Conservation (phyloP, 371 early-diverging fungal genomes). For the Coemansia sp. region DNA sequence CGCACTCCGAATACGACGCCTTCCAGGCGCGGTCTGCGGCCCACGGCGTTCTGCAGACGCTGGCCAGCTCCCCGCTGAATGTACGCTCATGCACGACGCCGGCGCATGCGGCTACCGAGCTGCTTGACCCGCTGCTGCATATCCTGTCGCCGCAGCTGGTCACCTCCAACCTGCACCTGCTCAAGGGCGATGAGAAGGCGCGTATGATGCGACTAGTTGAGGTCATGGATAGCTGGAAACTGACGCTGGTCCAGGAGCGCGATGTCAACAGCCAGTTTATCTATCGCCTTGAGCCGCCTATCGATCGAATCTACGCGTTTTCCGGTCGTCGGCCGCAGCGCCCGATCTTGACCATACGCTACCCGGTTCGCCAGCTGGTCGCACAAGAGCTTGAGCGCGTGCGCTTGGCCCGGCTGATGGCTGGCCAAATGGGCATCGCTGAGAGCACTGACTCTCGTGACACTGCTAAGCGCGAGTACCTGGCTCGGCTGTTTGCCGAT, state of each 20-base stretch:
- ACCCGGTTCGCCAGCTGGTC: conserved; percentile 76
- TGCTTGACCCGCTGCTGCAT: conserved; percentile 66
- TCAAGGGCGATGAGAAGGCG: conserved; percentile 68
- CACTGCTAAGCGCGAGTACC: conserved; percentile 33
- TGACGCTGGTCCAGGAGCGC: conserved; percentile 69
- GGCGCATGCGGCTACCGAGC: conserved; percentile 54
- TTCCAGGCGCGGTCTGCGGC: conserved; percentile 57
- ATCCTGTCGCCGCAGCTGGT: conserved; percentile 78
- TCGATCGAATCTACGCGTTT: conserved; percentile 32
- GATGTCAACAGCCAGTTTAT: conserved; percentile 66
- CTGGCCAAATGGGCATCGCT: not conserved
- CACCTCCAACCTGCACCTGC: conserved; percentile 69
- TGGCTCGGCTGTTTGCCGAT: conserved; percentile 34
- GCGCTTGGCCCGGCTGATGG: conserved; percentile 13
- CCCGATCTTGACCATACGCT: conserved; percentile 59
- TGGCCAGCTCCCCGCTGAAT: conserved; percentile 58
- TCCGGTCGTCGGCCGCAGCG: conserved; percentile 36
- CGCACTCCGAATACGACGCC: conserved; percentile 76
- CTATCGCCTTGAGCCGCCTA: conserved; percentile 74
- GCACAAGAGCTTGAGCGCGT: conserved; percentile 71
- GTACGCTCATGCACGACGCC: conserved; percentile 53
- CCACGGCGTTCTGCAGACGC: conserved; percentile 58
- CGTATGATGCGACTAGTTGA: conserved; percentile 66
- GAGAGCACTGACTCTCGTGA: conserved; percentile 8
- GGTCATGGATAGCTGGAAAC: conserved; percentile 72